Evolutionary conservation across 768 basidiomycete species (phyloP).

Genomic region (Pilatotrama ljubarskyi): DNA sequence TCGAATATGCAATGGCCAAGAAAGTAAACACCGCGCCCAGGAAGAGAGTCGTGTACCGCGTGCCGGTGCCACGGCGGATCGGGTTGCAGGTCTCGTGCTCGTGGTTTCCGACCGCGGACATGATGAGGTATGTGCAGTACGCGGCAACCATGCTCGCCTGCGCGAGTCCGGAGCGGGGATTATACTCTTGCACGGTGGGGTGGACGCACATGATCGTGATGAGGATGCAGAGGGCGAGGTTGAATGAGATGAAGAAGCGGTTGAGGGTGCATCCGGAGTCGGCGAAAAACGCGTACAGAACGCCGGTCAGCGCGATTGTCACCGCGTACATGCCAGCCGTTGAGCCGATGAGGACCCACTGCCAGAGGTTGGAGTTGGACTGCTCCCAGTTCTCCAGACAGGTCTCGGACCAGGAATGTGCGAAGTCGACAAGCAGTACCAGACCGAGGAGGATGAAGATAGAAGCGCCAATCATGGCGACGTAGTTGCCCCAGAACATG

Average conservation of each 20-base stretch:
- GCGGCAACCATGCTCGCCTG: constrained; percentile 97
- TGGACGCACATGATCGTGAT: constrained; percentile 83
- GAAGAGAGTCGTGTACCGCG: constrained; percentile 83
- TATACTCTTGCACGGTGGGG: constrained; percentile 86
- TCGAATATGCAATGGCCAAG: constrained; percentile 97
- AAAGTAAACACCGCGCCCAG: constrained; percentile 96
- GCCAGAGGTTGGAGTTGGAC: constrained; percentile 86
- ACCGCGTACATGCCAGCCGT: constrained; percentile 87
- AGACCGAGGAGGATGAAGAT: constrained; percentile 96
- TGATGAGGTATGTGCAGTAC: constrained; percentile 94
- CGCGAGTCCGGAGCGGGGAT: constrained; percentile 91
- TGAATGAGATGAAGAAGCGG: constrained; percentile 96
- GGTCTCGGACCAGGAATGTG: constrained; percentile 97
- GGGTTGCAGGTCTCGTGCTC: constrained; percentile 89
- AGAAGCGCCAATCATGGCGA: constrained; percentile 88
- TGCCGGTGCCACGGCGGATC: constrained; percentile 63
- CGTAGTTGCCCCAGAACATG: constrained; percentile 96
- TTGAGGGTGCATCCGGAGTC: constrained; percentile 86
- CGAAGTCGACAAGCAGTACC: constrained; percentile 96
- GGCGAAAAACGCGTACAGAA: constrained; percentile 93
- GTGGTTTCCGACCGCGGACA: constrained; percentile 93
- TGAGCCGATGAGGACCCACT: constrained; percentile 92
- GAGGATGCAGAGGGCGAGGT: constrained; percentile 76
- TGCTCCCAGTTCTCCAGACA: constrained; percentile 96
- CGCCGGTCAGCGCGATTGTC: constrained; percentile 80